Base-by-base conservation (phyloP, 2,329 filamentous ascomycete species). In the Fusarium nanum region DNA sequence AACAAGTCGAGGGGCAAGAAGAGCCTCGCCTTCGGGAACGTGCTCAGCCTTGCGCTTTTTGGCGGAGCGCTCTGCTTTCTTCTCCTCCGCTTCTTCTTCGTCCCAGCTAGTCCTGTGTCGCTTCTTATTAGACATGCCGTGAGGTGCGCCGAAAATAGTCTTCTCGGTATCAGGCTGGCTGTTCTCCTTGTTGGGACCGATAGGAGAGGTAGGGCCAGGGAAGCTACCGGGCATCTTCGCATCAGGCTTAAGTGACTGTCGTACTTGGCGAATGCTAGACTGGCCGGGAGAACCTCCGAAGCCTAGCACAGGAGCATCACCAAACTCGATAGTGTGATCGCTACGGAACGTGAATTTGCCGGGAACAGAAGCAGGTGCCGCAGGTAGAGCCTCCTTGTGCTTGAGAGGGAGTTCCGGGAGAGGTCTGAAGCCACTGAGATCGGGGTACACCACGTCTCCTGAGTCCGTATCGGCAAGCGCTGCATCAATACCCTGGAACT, bases 41-140 rank as follows among this genome's bases (percentile, higher is more conserved):
- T 81, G 73, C 49, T 83, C 81, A 44, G 83, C 81, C 79, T 85
- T 88, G 41, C 83, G 83, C 80, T 89, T 90, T 84, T 91, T 91
- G 27, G 83, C 80, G 3, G 84, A 85, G 16, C 86, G 84, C 61
- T 84, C 81, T 4, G 76, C 78, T 5, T 80, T 83, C 64, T 85
- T 82, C 47, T 82, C 77, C 53, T 86, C 84, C 0, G 83, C 83
- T 34, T 87, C 85, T 56, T 89, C 87, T 57, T 87, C 86, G 44
- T 88, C 87, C 49, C 83, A 84, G 55, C 80, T 85, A 18, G 85
- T 84, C n/a, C 89, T 84, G 72, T 86, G 84, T 27, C 89, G 86
- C 80, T 90, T 91, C 83, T 91, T 91, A 80, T 88, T 91, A 10
- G 82, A 78, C 79, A 91, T 86, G 20, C 89, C 89, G 71, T 91